Conservation (phyloP, 176 grass and related monocot genomes). For the Chloris gayana region DNA sequence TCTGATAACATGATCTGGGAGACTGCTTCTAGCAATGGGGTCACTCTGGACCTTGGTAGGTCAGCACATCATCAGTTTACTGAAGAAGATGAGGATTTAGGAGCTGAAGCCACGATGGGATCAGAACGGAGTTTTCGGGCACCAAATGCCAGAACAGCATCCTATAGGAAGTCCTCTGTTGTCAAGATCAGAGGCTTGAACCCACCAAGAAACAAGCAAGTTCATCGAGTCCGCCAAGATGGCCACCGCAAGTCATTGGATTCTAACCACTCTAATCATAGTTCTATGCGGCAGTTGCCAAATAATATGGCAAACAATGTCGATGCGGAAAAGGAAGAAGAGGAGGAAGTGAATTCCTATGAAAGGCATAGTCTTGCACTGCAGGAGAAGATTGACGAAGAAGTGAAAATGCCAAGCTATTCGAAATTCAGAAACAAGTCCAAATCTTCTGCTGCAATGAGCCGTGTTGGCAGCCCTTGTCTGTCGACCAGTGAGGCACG, state of each 20-base stretch:
- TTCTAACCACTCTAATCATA: conserved; percentile 61
- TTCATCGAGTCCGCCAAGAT: conserved; percentile 59
- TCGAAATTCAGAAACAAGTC: conserved; percentile 62
- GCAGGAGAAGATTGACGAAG: conserved; percentile 44
- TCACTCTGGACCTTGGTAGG: conserved; percentile 48
- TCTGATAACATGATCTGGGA: conserved; percentile 70
- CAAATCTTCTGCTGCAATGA: conserved; percentile 64
- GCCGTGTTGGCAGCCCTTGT: conserved; percentile 72
- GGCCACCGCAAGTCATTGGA: conserved; percentile 60
- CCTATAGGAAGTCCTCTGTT: conserved; percentile 63
- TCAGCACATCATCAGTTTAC: conserved; percentile 49
- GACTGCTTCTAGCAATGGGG: conserved; percentile 71
- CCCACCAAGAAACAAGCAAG: conserved; percentile 64
- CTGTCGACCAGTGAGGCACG: conserved; percentile 70
- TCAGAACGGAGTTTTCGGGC: conserved; percentile 59
- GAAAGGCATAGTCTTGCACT: conserved; percentile 39
- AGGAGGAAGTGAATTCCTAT: conserved; percentile 76
- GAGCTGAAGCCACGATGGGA: conserved; percentile 54
- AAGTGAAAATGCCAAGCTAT: conserved; percentile 40
- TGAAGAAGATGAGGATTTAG: conserved; percentile 61
- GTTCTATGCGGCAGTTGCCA: conserved; percentile 40
- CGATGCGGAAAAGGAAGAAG: conserved; percentile 64
- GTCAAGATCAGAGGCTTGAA: conserved; percentile 85
- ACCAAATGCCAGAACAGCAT: conserved; percentile 54
- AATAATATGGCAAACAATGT: conserved; percentile 57